Evolutionary conservation across 768 basidiomycete species (phyloP).

Genomic region (Suillus plorans): DNA sequence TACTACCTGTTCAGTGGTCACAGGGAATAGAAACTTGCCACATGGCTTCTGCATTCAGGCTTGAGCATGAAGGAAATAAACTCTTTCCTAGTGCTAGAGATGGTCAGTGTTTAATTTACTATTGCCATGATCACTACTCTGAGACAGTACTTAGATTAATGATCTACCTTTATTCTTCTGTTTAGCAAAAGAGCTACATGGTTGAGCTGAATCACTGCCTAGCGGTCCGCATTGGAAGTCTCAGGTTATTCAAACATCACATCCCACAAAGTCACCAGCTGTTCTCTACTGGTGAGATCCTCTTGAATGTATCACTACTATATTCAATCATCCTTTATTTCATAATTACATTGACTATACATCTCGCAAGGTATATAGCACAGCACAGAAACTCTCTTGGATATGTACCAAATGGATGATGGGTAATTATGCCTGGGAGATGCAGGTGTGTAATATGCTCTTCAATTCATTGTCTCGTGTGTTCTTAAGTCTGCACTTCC

Average conservation of each 20-base stretch:
- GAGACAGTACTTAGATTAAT: background rate
- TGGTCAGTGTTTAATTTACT: constrained; percentile 16
- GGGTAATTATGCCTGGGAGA: constrained; percentile 22
- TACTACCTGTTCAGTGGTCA: background rate
- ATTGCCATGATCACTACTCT: too few species aligned
- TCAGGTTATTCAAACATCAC: constrained; percentile 4
- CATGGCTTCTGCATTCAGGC: constrained; percentile 25
- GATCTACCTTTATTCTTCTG: constrained; percentile 18
- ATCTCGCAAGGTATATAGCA: constrained; percentile 15
- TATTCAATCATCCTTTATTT: constrained; percentile 20
- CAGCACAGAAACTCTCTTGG: constrained; percentile 7
- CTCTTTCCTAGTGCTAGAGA: constrained; percentile 25
- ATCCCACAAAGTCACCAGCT: constrained; percentile 22
- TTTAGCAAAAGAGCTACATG: constrained; percentile 24
- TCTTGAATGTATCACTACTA: too few species aligned
- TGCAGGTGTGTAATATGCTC: constrained; percentile 20
- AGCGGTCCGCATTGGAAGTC: constrained; percentile 22
- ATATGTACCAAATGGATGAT: constrained; percentile 26
- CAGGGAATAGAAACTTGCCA: constrained; percentile 33
- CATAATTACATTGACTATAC: constrained; percentile 16
- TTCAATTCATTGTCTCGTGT: too few species aligned
- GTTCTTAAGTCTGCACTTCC: constrained; percentile 8
- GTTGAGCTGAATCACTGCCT: constrained; percentile 18
- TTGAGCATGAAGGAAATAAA: constrained; percentile 31
- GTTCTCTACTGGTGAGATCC: constrained; percentile 24